Percentiles rank a stretch among this genome's conserved stretches.
These are phyloP conservation scores for Nemania sp. DNA, from an alignment of 2,329 filamentous ascomycete genomes.

Conservation along the genomic window DNA sequence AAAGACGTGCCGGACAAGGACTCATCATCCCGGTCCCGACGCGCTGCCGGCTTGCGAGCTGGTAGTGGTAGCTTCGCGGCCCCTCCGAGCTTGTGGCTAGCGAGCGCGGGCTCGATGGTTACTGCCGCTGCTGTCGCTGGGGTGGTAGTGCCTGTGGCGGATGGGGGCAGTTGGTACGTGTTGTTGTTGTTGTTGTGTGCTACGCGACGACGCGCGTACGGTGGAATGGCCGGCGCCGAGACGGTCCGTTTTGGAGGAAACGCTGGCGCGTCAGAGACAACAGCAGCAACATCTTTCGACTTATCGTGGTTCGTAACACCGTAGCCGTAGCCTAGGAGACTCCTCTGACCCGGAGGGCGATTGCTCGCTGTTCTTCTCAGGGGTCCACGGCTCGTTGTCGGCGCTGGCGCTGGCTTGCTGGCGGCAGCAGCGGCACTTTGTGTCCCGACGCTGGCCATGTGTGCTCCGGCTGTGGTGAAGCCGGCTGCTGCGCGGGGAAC, in stretches of 20 bases:
- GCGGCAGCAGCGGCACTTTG: slow-evolving; percentile 28
- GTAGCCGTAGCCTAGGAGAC: slow-evolving; percentile 38
- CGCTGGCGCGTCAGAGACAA: background rate
- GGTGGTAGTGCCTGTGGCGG: too few species aligned
- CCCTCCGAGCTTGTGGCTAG: slow-evolving; percentile 48
- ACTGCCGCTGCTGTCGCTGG: slow-evolving; percentile 21
- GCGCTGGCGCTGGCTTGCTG: slow-evolving; percentile 11
- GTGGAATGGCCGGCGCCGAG: slow-evolving; percentile 21
- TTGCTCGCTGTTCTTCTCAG: slow-evolving; percentile 28
- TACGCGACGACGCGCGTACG: slow-evolving; percentile 21
- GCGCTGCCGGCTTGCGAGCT: slow-evolving; percentile 38
- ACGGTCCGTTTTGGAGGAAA: slow-evolving; percentile 33
- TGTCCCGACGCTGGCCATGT: slow-evolving; percentile 49
- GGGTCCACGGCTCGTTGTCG: slow-evolving; percentile 17
- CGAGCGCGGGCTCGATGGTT: slow-evolving; percentile 40
- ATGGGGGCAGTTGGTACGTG: slow-evolving; percentile 15
- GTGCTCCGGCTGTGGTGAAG: slow-evolving; percentile 65
- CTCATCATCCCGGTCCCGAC: slow-evolving; percentile 11
- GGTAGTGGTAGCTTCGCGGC: slow-evolving; percentile 41
- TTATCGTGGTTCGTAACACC: slow-evolving; percentile 39
- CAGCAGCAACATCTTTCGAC: slow-evolving; percentile 28
- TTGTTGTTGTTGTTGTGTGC: background rate
- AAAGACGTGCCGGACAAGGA: too few species aligned
- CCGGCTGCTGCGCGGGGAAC: slow-evolving; percentile 51
- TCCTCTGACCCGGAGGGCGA: slow-evolving; percentile 36